A percentile compares a stretch with the other conserved stretches of the same genome.
phyloP scores from a whole-genome alignment of 2,329 filamentous ascomycete species.

The Penicillium polonicum region DNA sequence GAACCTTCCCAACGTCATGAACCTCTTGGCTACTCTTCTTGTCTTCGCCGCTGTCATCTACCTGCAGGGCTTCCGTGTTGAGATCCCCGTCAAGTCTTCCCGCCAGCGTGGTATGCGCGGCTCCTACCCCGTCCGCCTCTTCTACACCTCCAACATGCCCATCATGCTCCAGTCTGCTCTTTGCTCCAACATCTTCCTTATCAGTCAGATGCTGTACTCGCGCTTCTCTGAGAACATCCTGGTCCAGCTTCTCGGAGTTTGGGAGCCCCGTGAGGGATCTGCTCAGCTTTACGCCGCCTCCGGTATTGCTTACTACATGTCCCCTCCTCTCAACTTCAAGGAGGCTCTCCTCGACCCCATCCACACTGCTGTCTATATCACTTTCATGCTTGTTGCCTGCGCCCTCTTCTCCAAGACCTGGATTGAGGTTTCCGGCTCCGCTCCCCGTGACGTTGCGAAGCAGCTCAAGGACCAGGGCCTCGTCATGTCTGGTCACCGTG shows the following conservation, averaged over 20 bases:
- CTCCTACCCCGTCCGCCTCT: conserved; percentile 96
- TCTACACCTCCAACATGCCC: conserved; percentile 99
- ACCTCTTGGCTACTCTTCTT: conserved; percentile 85
- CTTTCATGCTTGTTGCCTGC: conserved; percentile 97
- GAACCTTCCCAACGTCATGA: conserved; percentile 99
- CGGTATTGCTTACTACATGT: conserved; percentile 99
- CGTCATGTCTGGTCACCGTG: conserved; percentile 98
- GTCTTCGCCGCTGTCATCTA: conserved; percentile 99
- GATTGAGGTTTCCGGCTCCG: conserved; percentile 98
- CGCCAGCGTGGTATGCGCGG: conserved; percentile 98
- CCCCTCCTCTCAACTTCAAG: conserved; percentile 93
- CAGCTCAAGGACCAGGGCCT: conserved; percentile 99
- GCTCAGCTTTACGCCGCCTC: conserved; percentile 92
- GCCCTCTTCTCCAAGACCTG: conserved; percentile 99
- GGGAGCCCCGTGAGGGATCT: conserved; percentile 93
- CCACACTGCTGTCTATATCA: conserved; percentile 91
- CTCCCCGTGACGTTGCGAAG: conserved; percentile 97
- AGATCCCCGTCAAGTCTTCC: conserved; percentile 99
- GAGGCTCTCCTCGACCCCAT: conserved; percentile 95
- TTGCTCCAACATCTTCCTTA: conserved; percentile 97
- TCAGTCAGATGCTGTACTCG: conserved; percentile 99
- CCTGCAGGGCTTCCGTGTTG: conserved; percentile 97
- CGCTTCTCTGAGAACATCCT: conserved; percentile 99
- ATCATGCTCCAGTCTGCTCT: conserved; percentile 99
- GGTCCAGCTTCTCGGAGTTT: conserved; percentile 94